Percentiles rank a stretch among this genome's conserved stretches.
These are phyloP conservation scores for Lathyrus sativus DNA, from an alignment of 306 rosid species.

Conservation along the genomic window DNA sequence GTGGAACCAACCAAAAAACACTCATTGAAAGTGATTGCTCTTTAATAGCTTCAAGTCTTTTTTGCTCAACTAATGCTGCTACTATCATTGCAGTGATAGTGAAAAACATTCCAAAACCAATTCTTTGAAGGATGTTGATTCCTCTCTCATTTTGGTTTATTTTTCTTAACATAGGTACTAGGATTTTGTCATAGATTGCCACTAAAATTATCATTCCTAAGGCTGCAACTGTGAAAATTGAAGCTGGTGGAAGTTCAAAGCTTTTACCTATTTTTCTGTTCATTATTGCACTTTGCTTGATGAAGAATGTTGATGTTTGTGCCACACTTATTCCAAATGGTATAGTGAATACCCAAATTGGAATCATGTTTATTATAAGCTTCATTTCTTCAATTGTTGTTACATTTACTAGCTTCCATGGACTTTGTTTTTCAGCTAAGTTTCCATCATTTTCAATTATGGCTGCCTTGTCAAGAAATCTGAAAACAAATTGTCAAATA, in stretches of 20 bases:
- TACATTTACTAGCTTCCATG: slow-evolving; percentile 72
- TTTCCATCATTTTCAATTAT: slow-evolving; percentile 46
- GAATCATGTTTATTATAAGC: slow-evolving; percentile 79
- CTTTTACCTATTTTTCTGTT: slow-evolving; percentile 46
- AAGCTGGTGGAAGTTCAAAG: slow-evolving; percentile 78
- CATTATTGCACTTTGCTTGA: slow-evolving; percentile 67
- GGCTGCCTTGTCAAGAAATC: slow-evolving; percentile 95
- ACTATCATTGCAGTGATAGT: slow-evolving; percentile 55
- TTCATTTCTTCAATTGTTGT: slow-evolving; percentile 87
- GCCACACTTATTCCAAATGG: slow-evolving; percentile 79
- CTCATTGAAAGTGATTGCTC: slow-evolving; percentile 54
- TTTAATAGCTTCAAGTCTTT: slow-evolving; percentile 50
- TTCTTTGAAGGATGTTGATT: slow-evolving; percentile 81
- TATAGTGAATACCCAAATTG: slow-evolving; percentile 75
- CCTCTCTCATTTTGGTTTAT: slow-evolving; percentile 80
- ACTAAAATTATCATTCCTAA: slow-evolving; percentile 75
- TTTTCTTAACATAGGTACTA: slow-evolving; percentile 63
- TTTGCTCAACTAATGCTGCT: slow-evolving; percentile 69
- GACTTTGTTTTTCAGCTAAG: slow-evolving; percentile 51
- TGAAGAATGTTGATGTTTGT: slow-evolving; percentile 81
- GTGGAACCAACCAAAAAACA: slow-evolving; percentile 87
- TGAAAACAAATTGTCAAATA: slow-evolving; percentile 20
- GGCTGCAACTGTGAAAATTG: slow-evolving; percentile 65
- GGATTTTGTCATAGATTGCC: slow-evolving; percentile 65
- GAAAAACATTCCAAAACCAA: slow-evolving; percentile 86